Evolutionary conservation across 2,329 filamentous ascomycete species (phyloP), one percentile per base, ranked within the genome.

Genomic region (Thielaviopsis populi): DNA sequence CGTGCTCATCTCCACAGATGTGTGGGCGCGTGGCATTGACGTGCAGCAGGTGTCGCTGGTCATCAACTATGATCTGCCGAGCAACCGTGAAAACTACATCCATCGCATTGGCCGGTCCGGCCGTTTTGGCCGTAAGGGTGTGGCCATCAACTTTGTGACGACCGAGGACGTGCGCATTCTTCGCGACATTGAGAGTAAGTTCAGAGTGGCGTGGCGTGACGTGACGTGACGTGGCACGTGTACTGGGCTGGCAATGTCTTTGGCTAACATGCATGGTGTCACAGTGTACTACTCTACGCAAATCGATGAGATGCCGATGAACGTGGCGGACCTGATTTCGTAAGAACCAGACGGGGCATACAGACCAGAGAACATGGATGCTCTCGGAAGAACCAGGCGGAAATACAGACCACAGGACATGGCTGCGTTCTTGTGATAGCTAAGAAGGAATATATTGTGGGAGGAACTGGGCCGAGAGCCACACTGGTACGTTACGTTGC

Each of bases 81-180:
- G 88, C 76, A 97, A 99, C 77, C 91, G 94, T 81, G 94, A 99
- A 78, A 99, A 99, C 79, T 99, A 99, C 76, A 97, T 99, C 75
- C 94, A 99, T 79, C 87, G 94, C 70, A 99, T 99, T 71, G 94
- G 94, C 73, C 86, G 94, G 73, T 94, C 89, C 73, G 94, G 94
- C 70, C 85, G 94, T 69, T 99, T 99, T 71, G 94, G 94, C 71
- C 85, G 94, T 71, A 99, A 99, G 80, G 94, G 94, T 82, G 94
- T 99, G 69, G 94, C 94, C 43, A 99, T 99, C 81, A 99, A 99
- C 80, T 99, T 99, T 72, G 94, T 99, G 69, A 99, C 94, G 2
- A 95, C 89, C 72, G 94, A 99, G 71, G 94, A 99, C 74, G 94
- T 99, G 66, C 88, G 94, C 73, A 99, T 99, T 73, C 81, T 99